Evolutionary conservation across 352 stramenopile genomes (phyloP).

Genomic region (Pythium rishiriense): DNA sequence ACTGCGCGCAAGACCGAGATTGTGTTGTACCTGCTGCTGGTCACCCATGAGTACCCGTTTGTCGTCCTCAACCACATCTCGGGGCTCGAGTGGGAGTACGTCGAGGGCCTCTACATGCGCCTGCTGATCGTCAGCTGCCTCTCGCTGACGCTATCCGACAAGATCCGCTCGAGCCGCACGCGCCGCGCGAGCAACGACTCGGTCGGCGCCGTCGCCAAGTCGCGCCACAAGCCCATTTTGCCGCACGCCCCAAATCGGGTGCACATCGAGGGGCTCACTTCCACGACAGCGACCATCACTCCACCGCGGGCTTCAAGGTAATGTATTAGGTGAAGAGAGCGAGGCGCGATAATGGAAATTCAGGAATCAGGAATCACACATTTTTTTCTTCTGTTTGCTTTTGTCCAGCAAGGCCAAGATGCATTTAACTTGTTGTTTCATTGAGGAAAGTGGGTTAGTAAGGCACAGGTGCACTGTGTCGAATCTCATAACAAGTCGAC

Average conservation of each 20-base stretch:
- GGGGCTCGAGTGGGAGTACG: conserved; percentile 39
- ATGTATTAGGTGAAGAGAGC: background rate
- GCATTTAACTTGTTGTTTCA: too few species aligned
- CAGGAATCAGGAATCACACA: too few species aligned
- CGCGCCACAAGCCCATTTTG: background rate
- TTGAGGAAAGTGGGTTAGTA: too few species aligned
- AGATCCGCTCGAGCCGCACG: conserved; percentile 22
- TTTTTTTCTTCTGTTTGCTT: too few species aligned
- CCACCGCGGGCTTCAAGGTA: background rate
- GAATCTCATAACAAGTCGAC: too few species aligned
- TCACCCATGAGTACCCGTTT: conserved; percentile 37
- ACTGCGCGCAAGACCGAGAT: conserved; percentile 29
- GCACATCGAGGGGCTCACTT: background rate
- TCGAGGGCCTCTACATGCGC: conserved; percentile 42
- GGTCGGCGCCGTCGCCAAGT: background rate
- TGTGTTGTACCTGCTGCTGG: conserved; percentile 28
- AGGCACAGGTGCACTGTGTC: too few species aligned
- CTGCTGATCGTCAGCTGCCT: conserved; percentile 23
- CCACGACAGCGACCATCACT: background rate
- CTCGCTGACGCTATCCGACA: conserved; percentile 10
- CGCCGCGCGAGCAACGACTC: conserved; percentile 16
- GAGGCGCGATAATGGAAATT: too few species aligned
- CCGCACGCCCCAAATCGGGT: background rate
- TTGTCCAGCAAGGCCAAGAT: too few species aligned
- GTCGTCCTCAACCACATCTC: conserved; percentile 21